These are phyloP conservation scores for Paraglomus occultum DNA, from an alignment of 192 early-diverging fungal genomes.

Conservation along the genomic window DNA sequence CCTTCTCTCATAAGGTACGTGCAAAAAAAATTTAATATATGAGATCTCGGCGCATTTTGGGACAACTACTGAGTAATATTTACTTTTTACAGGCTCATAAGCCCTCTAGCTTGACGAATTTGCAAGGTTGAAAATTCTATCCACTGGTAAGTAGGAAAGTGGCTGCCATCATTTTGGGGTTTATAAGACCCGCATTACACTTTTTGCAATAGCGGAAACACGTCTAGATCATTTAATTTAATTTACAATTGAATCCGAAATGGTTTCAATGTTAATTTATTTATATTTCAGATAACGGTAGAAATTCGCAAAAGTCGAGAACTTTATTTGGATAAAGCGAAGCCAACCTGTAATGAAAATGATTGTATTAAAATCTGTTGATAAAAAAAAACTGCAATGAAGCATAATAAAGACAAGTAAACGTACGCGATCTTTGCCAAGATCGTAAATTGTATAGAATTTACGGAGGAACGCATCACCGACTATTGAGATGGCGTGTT, in stretches of 20 bases:
- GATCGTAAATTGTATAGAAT: conserved; percentile 72
- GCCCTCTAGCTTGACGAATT: not conserved
- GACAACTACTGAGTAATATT: not conserved
- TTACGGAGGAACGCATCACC: conserved; percentile 84
- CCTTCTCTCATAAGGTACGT: conserved; percentile 23
- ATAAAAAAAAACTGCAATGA: conserved; percentile 31
- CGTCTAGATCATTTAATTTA: too few relatives aligned
- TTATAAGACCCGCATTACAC: not conserved
- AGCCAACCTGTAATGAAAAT: conserved; percentile 8
- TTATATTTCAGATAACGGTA: too few relatives aligned
- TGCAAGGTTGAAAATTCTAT: not conserved
- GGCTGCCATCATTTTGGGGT: not conserved
- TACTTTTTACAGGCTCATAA: not conserved
- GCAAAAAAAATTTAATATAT: not conserved
- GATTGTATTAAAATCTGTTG: not conserved
- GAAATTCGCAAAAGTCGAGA: too few relatives aligned
- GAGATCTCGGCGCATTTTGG: not conserved
- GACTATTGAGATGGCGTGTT: conserved; percentile 38
- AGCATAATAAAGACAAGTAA: conserved; percentile 26
- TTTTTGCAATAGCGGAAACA: not conserved
- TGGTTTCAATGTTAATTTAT: too few relatives aligned
- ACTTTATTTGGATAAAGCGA: not conserved
- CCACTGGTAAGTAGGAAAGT: not conserved
- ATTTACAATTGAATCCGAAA: not conserved
- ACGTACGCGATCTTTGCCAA: conserved; percentile 71